Conservation (phyloP, 2,329 filamentous ascomycete species). For the Teratosphaeria epicoccoides region DNA sequence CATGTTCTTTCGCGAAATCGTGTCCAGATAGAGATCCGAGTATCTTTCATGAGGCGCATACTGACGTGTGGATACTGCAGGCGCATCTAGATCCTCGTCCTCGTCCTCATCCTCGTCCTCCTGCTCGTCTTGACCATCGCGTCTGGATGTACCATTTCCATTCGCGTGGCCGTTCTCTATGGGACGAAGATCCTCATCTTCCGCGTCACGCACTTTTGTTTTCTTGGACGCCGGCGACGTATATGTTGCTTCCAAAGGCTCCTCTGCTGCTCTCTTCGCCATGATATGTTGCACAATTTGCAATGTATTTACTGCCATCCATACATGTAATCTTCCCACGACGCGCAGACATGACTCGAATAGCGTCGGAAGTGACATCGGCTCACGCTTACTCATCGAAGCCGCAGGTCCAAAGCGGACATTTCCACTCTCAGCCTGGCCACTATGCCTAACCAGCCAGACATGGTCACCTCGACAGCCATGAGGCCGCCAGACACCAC, state of each 20-base stretch:
- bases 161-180: conserved; percentile 17
- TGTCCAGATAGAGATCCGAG: conserved; percentile 93
- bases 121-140: conserved; percentile 24
- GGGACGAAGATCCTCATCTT: conserved; percentile 28
- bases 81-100: conserved; percentile 18
- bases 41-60: conserved; percentile 75
- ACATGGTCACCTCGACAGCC: not conserved
- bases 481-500: no score
- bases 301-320: no score
- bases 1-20: conserved; percentile 81
- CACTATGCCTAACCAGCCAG: not conserved
- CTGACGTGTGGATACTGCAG: conserved; percentile 52
- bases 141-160: conserved; percentile 18
- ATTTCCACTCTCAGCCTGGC: no score
- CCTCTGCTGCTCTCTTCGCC: conserved; percentile 38
- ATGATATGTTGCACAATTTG: conserved; percentile 17
- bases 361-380: no score
- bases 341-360: no score
- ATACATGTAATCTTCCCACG: no score
- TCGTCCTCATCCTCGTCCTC: conserved; percentile 27
- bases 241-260: conserved; percentile 33
- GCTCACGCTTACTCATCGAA: no score
- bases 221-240: conserved; percentile 41
- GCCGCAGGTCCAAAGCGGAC: no score
- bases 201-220: conserved; percentile 34